Evolutionary conservation across 2,329 filamentous ascomycete species (phyloP).

Genomic region (Bipolaris victoriae): DNA sequence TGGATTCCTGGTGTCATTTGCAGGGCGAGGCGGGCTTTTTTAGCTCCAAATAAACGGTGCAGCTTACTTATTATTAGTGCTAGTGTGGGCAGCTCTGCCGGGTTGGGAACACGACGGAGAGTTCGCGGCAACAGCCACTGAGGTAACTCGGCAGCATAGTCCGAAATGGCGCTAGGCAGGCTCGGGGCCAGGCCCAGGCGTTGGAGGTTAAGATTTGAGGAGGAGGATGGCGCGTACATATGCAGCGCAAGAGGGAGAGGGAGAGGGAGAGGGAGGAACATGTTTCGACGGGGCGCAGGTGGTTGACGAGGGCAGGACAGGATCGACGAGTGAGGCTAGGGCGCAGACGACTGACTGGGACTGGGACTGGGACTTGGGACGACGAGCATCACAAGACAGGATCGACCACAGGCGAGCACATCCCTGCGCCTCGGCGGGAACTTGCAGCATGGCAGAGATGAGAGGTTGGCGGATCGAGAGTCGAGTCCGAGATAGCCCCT

Average conservation of each 20-base stretch:
- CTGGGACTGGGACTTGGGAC: neutral
- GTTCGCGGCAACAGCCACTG: slow-evolving; percentile 31
- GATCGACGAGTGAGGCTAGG: slow-evolving; percentile 49
- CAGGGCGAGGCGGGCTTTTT: slow-evolving; percentile 7
- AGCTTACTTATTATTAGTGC: slow-evolving; percentile 1
- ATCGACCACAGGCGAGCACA: slow-evolving; percentile 19
- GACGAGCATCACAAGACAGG: slow-evolving; percentile 22
- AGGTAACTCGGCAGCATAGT: slow-evolving; percentile 33
- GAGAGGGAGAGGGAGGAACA: neutral
- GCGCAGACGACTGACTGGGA: too few relatives aligned
- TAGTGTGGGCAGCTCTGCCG: slow-evolving; percentile 20
- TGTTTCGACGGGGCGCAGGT: neutral
- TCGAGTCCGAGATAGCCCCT: slow-evolving; percentile 41
- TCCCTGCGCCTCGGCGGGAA: slow-evolving; percentile 30
- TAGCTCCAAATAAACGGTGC: slow-evolving; percentile 11
- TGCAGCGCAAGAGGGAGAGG: neutral
- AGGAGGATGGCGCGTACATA: neutral
- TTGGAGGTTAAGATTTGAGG: slow-evolving; percentile 12
- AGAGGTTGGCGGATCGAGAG: slow-evolving; percentile 35
- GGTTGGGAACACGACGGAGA: slow-evolving; percentile 21
- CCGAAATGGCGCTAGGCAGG: slow-evolving; percentile 20
- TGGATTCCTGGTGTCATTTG: slow-evolving; percentile 13
- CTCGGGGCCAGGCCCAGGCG: slow-evolving; percentile 3
- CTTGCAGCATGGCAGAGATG: slow-evolving; percentile 38
- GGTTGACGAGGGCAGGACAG: slow-evolving; percentile 26